phyloP scores from a whole-genome alignment of 2,329 filamentous ascomycete genomes.

The Aspergillus floridensis region DNA sequence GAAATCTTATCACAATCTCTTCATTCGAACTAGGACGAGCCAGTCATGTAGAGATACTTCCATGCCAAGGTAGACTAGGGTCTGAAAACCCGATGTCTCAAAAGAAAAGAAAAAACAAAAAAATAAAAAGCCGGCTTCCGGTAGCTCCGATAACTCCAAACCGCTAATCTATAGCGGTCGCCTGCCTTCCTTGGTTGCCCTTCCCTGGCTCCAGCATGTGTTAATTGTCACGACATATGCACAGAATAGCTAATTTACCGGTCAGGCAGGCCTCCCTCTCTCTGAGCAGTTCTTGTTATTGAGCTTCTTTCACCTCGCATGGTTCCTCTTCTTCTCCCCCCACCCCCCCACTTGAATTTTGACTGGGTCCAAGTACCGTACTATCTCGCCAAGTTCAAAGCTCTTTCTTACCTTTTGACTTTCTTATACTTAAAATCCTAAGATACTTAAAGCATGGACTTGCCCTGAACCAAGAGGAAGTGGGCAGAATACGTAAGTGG shows the following conservation, averaged over 20 bases:
- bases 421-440: neutral
- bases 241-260: neutral
- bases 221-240: neutral
- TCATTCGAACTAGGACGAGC: too few species aligned
- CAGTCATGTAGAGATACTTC: too few species aligned
- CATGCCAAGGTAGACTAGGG: too few species aligned
- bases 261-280: neutral
- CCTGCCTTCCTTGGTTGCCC: neutral
- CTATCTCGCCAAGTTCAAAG: neutral
- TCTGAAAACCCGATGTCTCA: too few species aligned
- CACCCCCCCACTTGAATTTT: neutral
- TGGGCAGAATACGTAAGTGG: neutral
- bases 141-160: neutral
- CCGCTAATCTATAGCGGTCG: neutral
- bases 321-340: neutral
- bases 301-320: neutral
- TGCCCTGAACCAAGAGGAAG: neutral
- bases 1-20: too few species aligned
- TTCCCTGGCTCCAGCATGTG: neutral
- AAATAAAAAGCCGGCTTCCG: neutral
- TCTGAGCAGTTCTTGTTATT: neutral
- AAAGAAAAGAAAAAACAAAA: too few species aligned
- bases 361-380: neutral
- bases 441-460: neutral
- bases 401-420: neutral